Conservation (phyloP, 2,329 filamentous ascomycete species). For the Cladophialophora bantiana region DNA sequence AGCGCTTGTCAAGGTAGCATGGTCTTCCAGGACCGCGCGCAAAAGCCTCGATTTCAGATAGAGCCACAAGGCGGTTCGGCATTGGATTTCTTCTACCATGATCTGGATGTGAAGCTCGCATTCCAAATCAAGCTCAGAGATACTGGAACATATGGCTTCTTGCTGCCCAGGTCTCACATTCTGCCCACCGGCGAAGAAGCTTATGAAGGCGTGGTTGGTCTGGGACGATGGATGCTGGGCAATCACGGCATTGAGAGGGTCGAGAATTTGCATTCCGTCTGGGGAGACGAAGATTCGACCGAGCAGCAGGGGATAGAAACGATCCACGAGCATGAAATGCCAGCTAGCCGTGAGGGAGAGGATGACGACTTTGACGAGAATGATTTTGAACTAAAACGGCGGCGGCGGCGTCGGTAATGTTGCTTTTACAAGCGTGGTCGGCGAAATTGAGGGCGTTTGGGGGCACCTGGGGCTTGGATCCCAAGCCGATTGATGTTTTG, state of each 20-base stretch:
- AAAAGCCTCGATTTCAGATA: conserved; percentile 60
- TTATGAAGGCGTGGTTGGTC: conserved; percentile 80
- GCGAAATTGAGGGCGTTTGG: conserved; percentile 5
- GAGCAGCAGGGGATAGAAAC: neutral
- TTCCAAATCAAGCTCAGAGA: conserved; percentile 95
- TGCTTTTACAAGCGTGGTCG: conserved; percentile 4
- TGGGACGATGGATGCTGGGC: conserved; percentile 77
- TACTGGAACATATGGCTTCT: conserved; percentile 91
- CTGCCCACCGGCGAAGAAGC: conserved; percentile 88
- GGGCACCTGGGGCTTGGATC: neutral
- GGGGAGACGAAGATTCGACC: conserved; percentile 23
- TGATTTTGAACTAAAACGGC: conserved; percentile 22
- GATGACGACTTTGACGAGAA: conserved; percentile 18
- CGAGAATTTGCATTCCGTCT: conserved; percentile 26
- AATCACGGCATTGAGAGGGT: conserved; percentile 40
- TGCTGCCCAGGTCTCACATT: conserved; percentile 85
- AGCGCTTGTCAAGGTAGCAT: conserved; percentile 87
- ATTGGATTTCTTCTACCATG: conserved; percentile 95
- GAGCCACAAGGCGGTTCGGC: conserved; percentile 83
- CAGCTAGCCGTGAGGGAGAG: conserved; percentile 1
- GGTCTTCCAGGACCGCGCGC: conserved; percentile 41
- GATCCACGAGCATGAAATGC: neutral
- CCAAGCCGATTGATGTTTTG: conserved; percentile 3
- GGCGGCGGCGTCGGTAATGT: conserved; percentile 13
- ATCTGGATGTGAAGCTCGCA: conserved; percentile 79